phyloP scores from a whole-genome alignment of 75 land plant genomes.

The Cryptomeria japonica region DNA sequence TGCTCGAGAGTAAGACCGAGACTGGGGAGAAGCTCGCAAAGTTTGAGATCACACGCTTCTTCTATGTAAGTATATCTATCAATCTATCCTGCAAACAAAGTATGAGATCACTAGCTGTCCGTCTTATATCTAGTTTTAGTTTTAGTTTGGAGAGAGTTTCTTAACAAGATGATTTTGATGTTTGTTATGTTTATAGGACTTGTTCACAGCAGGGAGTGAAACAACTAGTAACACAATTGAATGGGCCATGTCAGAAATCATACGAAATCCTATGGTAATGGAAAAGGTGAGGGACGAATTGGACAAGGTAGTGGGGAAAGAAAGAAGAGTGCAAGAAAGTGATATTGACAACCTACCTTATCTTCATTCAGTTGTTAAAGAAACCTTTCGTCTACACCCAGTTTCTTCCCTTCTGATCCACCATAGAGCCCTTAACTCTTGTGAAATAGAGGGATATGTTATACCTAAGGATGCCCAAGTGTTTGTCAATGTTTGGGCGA shows the following conservation, averaged over 20 bases:
- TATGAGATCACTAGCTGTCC: too few species aligned
- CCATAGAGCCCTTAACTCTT: slow-evolving; percentile 32
- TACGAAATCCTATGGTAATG: slow-evolving; percentile 10
- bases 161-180: background rate
- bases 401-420: slow-evolving; percentile 69
- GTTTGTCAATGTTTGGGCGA: slow-evolving; percentile 64
- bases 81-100: too few species aligned
- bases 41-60: background rate
- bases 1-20: slow-evolving; percentile 14
- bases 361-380: slow-evolving; percentile 61
- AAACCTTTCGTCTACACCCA: slow-evolving; percentile 74
- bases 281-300: slow-evolving; percentile 2
- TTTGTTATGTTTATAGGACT: slow-evolving; percentile 14
- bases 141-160: too few species aligned
- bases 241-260: background rate
- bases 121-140: too few species aligned
- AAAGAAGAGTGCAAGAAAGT: background rate
- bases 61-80: slow-evolving; percentile 18
- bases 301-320: slow-evolving; percentile 17
- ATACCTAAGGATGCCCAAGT: slow-evolving; percentile 53
- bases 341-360: slow-evolving; percentile 3
- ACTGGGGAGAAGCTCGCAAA: background rate
- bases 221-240: slow-evolving; percentile 18
- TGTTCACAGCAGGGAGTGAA: slow-evolving; percentile 23
- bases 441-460: slow-evolving; percentile 55